Evolutionary conservation across 805 yeast genomes (phyloP), one percentile per base, ranked within the genome.

Genomic region (Teunomyces barrocoloradensis): DNA sequence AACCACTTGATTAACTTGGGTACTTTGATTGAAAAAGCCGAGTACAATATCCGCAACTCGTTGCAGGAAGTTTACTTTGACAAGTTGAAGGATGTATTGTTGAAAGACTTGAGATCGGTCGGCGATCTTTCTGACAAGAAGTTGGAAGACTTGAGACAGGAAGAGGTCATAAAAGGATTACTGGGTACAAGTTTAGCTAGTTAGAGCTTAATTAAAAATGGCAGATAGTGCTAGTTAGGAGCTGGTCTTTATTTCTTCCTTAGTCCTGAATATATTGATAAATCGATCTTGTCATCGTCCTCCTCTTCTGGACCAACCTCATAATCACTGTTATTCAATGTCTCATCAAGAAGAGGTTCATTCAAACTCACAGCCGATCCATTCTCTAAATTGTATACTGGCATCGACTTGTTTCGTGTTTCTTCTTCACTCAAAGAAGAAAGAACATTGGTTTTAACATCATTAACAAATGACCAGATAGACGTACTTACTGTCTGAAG

Each of bases 31-130:
- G 99, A 92, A 67, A 96, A 89, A 51, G 78, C 88, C 37, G 99
- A 92, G 69, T 82, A 85, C 51, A 89, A 86, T 63, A 73, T 92
- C 71, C 80, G 99, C 66, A 88, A 87, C 57, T 73, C 87, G 73
- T 75, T 92, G 53, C 96, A 92, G 65, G 96, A 89, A 53, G 97
- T 92, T 23, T 92, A 92, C 65, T 92, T 92, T 62, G 97, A 96
- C 58, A 92, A 92, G 72, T 88, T 96, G 15, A 83, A 88, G 60
- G 97, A 92, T 61, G 85, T 94, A 43, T 74, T 91, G 55, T 64
- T 71, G 58, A 73, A 69, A 53, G 78, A 73, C 53, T 64, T 73
- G 54, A 56, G 78, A 46, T 62, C 70, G 15, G 56, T 69, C 18
- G 74, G 74, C 11, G 73, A 69, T 50, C 53, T 64, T 25, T 53